Evolutionary conservation across 768 basidiomycete genomes (phyloP).

Genomic region (Rhizopogon vulgaris): DNA sequence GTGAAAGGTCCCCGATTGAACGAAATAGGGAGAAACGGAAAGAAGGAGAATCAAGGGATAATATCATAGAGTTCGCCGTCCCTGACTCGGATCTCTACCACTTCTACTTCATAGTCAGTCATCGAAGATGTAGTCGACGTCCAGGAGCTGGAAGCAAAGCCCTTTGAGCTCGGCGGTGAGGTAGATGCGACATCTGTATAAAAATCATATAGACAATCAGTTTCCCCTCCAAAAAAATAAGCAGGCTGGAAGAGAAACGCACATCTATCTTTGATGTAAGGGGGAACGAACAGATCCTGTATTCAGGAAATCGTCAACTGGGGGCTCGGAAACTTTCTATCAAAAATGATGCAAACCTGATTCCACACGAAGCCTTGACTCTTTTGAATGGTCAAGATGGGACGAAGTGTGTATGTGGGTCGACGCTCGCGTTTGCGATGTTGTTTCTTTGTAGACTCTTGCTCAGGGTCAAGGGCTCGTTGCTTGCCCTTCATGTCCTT

Average conservation of each 20-base stretch:
- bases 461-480: conserved; percentile 65
- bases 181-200: conserved; percentile 72
- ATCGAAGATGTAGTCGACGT: conserved; percentile 62
- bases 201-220: conserved; percentile 2
- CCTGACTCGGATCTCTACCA: conserved; percentile 79
- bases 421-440: conserved; percentile 51
- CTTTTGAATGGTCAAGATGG: conserved; percentile 80
- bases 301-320: background rate
- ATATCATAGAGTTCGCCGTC: conserved; percentile 75
- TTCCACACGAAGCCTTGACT: conserved; percentile 93
- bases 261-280: conserved; percentile 90
- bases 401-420: conserved; percentile 59
- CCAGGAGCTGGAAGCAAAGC: conserved; percentile 62
- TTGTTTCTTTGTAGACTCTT: conserved; percentile 42
- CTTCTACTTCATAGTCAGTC: conserved; percentile 78
- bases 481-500: conserved; percentile 78
- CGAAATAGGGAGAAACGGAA: background rate
- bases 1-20: background rate
- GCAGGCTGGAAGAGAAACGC: conserved; percentile 30
- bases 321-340: background rate
- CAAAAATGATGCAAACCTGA: conserved; percentile 47
- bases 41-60: conserved; percentile 42
- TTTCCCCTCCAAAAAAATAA: conserved; percentile 9
- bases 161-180: conserved; percentile 65
- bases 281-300: conserved; percentile 84